Conservation (phyloP, 768 basidiomycete species). For the Trametes cinnabarina region DNA sequence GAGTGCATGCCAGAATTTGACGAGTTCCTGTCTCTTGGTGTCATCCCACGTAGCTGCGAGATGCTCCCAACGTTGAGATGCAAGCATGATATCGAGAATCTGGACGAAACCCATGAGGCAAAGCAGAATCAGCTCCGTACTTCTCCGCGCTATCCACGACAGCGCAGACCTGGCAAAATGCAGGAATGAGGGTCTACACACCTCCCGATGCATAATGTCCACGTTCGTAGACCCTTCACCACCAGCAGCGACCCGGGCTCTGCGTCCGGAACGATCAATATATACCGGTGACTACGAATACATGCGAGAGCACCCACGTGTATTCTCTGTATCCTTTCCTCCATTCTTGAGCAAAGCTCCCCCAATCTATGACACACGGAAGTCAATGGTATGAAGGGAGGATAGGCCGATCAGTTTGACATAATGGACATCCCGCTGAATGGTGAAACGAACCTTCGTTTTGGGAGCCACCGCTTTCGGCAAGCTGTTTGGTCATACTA, state of each 20-base stretch:
- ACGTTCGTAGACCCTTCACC: conserved; percentile 49
- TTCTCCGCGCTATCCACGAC: too few relatives aligned
- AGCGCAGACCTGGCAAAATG: too few relatives aligned
- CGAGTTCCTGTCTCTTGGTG: conserved; percentile 42
- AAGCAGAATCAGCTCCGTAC: not conserved
- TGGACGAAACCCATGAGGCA: conserved; percentile 22
- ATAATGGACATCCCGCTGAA: too few relatives aligned
- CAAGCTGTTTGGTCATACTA: conserved; percentile 16
- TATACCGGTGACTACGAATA: too few relatives aligned
- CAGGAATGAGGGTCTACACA: conserved; percentile 16
- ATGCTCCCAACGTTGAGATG: conserved; percentile 46
- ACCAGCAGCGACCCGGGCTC: conserved; percentile 43
- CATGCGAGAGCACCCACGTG: conserved; percentile 41
- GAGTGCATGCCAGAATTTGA: conserved; percentile 59
- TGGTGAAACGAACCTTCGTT: conserved; percentile 1
- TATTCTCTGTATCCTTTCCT: conserved; percentile 46
- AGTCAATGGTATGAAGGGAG: too few relatives aligned
- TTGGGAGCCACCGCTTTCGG: not conserved
- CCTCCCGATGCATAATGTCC: conserved; percentile 58
- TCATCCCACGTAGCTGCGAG: conserved; percentile 48
- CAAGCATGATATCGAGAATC: conserved; percentile 59
- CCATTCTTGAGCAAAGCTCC: conserved; percentile 56
- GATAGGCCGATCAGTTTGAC: too few relatives aligned
- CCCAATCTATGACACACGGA: conserved; percentile 37
- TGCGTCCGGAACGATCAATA: conserved; percentile 27